Conservation (phyloP, 306 rosid genomes). For the Albizia julibrissin region DNA sequence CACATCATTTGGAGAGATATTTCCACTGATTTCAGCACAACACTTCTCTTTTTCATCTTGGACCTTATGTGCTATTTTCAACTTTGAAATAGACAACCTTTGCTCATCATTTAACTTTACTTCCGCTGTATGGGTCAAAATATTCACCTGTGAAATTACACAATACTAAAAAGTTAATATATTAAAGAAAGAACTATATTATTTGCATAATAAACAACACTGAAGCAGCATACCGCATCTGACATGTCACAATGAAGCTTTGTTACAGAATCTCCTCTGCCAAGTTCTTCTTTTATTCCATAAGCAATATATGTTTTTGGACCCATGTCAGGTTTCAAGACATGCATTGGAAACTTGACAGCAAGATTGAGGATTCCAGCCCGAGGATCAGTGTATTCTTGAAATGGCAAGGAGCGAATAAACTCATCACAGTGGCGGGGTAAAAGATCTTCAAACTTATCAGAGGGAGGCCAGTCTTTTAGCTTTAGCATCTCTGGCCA, state of each 20-base stretch:
- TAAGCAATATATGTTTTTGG: conserved; percentile 89
- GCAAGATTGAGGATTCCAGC: conserved; percentile 79
- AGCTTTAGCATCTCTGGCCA: conserved; percentile 98
- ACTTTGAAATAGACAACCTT: conserved; percentile 44
- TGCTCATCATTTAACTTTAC: conserved; percentile 51
- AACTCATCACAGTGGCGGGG: conserved; percentile 96
- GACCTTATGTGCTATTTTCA: conserved; percentile 62
- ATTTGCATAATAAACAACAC: neutral
- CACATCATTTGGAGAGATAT: conserved; percentile 20
- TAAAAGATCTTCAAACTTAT: conserved; percentile 77
- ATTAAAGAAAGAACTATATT: neutral
- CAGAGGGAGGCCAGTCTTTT: conserved; percentile 96
- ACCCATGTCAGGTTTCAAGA: conserved; percentile 89
- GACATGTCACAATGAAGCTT: conserved; percentile 94
- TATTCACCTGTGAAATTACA: conserved; percentile 62
- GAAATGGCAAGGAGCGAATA: conserved; percentile 73
- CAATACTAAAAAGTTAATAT: conserved; percentile 22
- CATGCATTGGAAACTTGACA: conserved; percentile 73
- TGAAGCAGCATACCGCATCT: conserved; percentile 68
- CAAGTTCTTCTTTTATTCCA: conserved; percentile 77
- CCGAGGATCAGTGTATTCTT: conserved; percentile 82
- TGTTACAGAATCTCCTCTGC: conserved; percentile 92
- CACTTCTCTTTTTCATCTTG: conserved; percentile 59
- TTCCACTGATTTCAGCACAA: conserved; percentile 34
- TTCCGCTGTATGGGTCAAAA: conserved; percentile 74